Conservation (phyloP, 768 basidiomycete species). For the Lactarius trivialis region DNA sequence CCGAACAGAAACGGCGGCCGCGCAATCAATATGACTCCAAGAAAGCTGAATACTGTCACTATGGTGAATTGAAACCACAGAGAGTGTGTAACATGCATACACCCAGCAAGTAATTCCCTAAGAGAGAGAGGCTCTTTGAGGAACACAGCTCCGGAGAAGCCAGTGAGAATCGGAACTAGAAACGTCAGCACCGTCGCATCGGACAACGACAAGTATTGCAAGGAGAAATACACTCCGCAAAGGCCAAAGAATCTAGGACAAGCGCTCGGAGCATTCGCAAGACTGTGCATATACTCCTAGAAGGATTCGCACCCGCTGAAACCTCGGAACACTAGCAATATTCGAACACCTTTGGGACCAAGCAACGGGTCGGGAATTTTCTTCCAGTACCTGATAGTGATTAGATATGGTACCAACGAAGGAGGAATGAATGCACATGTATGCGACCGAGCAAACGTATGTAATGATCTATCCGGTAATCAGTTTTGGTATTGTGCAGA, state of each 20-base stretch:
- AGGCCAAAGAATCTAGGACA: not conserved
- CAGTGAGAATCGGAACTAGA: not conserved
- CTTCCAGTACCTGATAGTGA: not conserved
- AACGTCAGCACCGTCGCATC: not conserved
- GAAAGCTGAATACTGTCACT: not conserved
- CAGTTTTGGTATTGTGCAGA: not conserved
- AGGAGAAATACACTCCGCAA: not conserved
- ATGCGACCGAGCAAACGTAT: too few relatives aligned
- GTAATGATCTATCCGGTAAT: too few relatives aligned
- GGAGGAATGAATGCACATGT: too few relatives aligned
- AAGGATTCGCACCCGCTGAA: not conserved
- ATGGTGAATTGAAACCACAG: not conserved
- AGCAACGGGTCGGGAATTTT: not conserved
- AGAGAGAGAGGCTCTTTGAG: not conserved
- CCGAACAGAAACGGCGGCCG: conserved; percentile 73
- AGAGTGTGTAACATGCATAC: not conserved
- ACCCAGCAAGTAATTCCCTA: not conserved
- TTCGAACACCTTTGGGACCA: not conserved
- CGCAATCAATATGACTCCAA: conserved; percentile 42
- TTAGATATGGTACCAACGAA: not conserved
- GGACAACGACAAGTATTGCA: not conserved
- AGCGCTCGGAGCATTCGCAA: not conserved
- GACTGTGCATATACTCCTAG: not conserved
- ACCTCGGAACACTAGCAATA: not conserved
- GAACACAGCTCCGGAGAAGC: not conserved